A percentile compares a stretch with the other conserved stretches of the same genome.
Conservation (phyloP, 2,329 filamentous ascomycete species). For the Xylariaceae sp. region DNA sequence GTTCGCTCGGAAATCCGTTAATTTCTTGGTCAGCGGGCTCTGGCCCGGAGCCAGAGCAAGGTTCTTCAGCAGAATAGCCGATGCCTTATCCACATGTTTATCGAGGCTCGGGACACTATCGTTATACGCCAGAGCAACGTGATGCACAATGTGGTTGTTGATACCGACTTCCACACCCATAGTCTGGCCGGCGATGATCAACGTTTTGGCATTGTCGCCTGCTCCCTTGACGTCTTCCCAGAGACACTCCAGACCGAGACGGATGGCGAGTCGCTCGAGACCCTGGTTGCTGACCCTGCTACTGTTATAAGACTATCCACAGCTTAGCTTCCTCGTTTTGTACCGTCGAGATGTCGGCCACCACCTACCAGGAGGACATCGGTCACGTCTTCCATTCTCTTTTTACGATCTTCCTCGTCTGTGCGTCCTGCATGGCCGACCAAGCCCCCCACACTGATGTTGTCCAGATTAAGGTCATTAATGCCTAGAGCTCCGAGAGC, state of each 20-base stretch:
- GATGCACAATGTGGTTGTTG: constrained; percentile 63
- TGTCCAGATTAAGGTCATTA: constrained; percentile 57
- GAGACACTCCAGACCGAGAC: constrained; percentile 66
- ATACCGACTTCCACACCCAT: constrained; percentile 65
- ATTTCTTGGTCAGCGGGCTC: constrained; percentile 68
- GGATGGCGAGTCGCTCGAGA: constrained; percentile 69
- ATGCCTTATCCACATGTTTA: constrained; percentile 63
- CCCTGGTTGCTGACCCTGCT: constrained; percentile 74
- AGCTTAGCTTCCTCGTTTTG: constrained; percentile 31
- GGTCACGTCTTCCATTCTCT: constrained; percentile 56
- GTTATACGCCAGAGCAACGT: constrained; percentile 65
- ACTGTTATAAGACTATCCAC: constrained; percentile 44
- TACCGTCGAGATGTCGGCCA: constrained; percentile 37
- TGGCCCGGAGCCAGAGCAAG: constrained; percentile 62
- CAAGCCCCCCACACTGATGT: constrained; percentile 52
- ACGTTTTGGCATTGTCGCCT: constrained; percentile 53
- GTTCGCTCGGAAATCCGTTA: constrained; percentile 72
- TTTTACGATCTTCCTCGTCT: constrained; percentile 58
- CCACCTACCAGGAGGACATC: constrained; percentile 51
- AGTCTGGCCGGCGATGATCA: constrained; percentile 65
- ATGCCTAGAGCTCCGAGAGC: constrained; percentile 61
- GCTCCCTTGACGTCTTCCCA: constrained; percentile 57
- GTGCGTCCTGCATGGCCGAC: constrained; percentile 45
- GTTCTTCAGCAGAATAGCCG: constrained; percentile 66
- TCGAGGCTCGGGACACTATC: constrained; percentile 61